phyloP scores from a whole-genome alignment of 768 basidiomycete species.

The Lactifluus echinatus region DNA sequence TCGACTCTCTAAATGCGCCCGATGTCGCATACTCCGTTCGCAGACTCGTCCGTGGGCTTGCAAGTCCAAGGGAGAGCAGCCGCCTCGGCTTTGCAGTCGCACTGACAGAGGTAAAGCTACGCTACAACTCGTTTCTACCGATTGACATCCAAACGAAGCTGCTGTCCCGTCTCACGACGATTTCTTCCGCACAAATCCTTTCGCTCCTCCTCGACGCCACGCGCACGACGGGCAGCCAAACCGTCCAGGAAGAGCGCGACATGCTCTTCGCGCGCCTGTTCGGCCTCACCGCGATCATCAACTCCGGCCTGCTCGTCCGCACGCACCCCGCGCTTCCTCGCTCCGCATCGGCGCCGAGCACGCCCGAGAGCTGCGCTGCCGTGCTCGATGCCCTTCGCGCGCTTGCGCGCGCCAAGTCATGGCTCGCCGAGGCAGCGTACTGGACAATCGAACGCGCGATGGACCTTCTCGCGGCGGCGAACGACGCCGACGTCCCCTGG shows the following conservation, averaged over 20 bases:
- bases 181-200: conserved; percentile 70
- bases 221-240: conserved; percentile 65
- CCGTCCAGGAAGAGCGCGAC: conserved; percentile 89
- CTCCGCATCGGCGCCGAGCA: conserved; percentile 47
- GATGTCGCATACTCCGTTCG: conserved; percentile 92
- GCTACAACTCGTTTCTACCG: neutral
- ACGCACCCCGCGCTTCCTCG: conserved; percentile 45
- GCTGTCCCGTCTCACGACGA: conserved; percentile 64
- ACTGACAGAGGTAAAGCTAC: conserved; percentile 73
- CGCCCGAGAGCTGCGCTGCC: conserved; percentile 47
- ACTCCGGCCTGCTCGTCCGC: conserved; percentile 74
- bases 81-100: conserved; percentile 93
- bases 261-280: conserved; percentile 87
- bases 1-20: conserved; percentile 69
- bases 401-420: conserved; percentile 77
- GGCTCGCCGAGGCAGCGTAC: conserved; percentile 89
- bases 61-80: conserved; percentile 89
- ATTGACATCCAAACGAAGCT: conserved; percentile 41
- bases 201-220: conserved; percentile 66
- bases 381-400: conserved; percentile 52
- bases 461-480: conserved; percentile 36
- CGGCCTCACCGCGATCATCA: conserved; percentile 76
- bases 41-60: conserved; percentile 77
- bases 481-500: conserved; percentile 58
- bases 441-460: conserved; percentile 65